Evolutionary conservation across 164 flowering plant genomes (phyloP).

Genomic region (Annona squamosa): DNA sequence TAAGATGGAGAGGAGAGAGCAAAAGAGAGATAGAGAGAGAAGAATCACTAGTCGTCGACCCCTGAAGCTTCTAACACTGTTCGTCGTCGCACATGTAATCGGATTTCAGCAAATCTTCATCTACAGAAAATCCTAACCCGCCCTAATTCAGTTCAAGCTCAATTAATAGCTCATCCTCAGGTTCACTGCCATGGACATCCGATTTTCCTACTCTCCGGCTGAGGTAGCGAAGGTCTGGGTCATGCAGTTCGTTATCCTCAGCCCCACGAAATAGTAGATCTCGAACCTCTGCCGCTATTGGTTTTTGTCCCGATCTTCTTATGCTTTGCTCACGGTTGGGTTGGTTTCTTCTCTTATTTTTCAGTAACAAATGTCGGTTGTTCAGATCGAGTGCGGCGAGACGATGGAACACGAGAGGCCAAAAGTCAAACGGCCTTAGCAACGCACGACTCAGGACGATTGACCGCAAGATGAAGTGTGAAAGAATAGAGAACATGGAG

Average conservation of each 20-base stretch:
- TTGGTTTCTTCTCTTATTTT: constrained; percentile 7
- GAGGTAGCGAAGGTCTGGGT: constrained; percentile 66
- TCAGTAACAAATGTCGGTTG: constrained; percentile 99
- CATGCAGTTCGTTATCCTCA: constrained; percentile 76
- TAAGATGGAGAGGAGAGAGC: too few relatives aligned
- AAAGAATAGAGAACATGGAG: constrained; percentile 96
- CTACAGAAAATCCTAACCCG: too few relatives aligned
- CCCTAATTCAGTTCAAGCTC: too few relatives aligned
- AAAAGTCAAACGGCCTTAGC: constrained; percentile 67
- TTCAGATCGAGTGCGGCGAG: constrained; percentile 86
- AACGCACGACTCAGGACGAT: constrained; percentile 88
- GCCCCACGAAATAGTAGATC: constrained; percentile 67
- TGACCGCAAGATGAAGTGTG: constrained; percentile 91
- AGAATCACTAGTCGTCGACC: too few relatives aligned
- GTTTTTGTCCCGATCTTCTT: not conserved
- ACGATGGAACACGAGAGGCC: constrained; percentile 95
- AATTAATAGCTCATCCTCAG: not conserved
- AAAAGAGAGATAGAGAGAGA: too few relatives aligned
- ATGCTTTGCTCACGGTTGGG: not conserved
- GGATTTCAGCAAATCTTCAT: too few relatives aligned
- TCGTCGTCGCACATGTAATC: too few relatives aligned
- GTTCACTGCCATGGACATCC: constrained; percentile 47
- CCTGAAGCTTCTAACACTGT: too few relatives aligned
- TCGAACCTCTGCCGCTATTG: not conserved
- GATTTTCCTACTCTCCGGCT: constrained; percentile 71